Percentiles rank a stretch among this genome's conserved stretches.
These are phyloP conservation scores for Rhamnella rubrinervis DNA, from an alignment of 331 rosid genomes.

Conservation along the genomic window DNA sequence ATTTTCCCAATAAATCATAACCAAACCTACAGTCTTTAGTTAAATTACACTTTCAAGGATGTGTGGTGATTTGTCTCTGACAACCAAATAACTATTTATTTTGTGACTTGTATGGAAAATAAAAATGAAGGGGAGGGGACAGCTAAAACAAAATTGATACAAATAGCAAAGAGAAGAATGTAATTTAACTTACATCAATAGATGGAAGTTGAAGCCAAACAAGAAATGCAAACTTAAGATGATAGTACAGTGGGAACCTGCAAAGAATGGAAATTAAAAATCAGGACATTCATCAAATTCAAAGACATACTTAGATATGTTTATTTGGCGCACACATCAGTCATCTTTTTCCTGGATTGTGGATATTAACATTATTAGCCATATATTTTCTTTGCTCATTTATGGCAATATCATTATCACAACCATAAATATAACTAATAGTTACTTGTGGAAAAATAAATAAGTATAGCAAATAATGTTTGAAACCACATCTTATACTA, in stretches of 20 bases:
- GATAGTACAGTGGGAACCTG: conserved; percentile 94
- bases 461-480: too few relatives aligned
- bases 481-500: too few relatives aligned
- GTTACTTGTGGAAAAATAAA: too few relatives aligned
- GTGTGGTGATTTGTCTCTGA: background rate
- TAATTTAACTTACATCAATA: conserved; percentile 52
- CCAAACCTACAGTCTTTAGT: background rate
- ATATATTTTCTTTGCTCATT: too few relatives aligned
- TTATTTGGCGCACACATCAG: too few relatives aligned
- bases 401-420: too few relatives aligned
- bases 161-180: background rate
- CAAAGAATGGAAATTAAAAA: conserved; percentile 11
- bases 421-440: too few relatives aligned
- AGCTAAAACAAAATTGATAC: background rate
- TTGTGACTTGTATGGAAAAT: background rate
- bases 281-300: conserved; percentile 1
- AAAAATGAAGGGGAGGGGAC: background rate
- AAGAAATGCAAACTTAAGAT: conserved; percentile 88
- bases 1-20: background rate
- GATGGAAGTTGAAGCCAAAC: conserved; percentile 99
- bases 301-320: background rate
- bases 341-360: too few relatives aligned
- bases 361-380: too few relatives aligned
- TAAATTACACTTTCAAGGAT: background rate
- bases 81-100: background rate